Conservation (phyloP, 805 yeast genomes). For the Starmerella vitae region DNA sequence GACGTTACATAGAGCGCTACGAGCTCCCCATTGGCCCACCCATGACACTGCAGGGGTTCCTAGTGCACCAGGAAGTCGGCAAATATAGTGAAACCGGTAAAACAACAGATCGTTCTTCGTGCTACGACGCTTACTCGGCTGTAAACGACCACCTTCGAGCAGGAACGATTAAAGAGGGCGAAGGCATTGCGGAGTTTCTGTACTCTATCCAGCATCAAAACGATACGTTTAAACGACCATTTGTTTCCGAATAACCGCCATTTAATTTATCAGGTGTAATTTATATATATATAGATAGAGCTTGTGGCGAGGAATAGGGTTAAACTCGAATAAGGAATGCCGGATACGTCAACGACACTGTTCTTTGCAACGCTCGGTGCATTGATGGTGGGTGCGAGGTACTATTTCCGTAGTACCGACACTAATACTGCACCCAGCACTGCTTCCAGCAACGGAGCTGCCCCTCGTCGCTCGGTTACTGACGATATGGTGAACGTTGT, state of each 20-base stretch:
- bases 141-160: conserved; percentile 56
- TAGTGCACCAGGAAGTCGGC: conserved; percentile 61
- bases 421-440: not conserved
- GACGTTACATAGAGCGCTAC: conserved; percentile 54
- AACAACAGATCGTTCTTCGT: conserved; percentile 35
- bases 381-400: conserved; percentile 14
- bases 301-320: not conserved
- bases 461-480: conserved; percentile 24
- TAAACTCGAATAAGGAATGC: conserved; percentile 12
- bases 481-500: conserved; percentile 69
- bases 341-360: conserved; percentile 17
- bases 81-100: conserved; percentile 42
- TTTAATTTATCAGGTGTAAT: not conserved
- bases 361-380: conserved; percentile 19
- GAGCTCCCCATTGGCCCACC: conserved; percentile 44
- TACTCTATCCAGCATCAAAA: conserved; percentile 69
- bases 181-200: conserved; percentile 73
- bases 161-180: conserved; percentile 60
- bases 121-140: conserved; percentile 44
- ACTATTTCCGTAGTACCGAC: conserved; percentile 7
- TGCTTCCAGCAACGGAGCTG: conserved; percentile 1
- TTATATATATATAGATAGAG: not conserved
- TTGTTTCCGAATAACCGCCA: conserved; percentile 2
- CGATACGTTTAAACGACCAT: conserved; percentile 25
- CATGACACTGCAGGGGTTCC: conserved; percentile 53